Base-by-base conservation (phyloP, 345 rosid genomes). In the Pugionium cornutum region DNA sequence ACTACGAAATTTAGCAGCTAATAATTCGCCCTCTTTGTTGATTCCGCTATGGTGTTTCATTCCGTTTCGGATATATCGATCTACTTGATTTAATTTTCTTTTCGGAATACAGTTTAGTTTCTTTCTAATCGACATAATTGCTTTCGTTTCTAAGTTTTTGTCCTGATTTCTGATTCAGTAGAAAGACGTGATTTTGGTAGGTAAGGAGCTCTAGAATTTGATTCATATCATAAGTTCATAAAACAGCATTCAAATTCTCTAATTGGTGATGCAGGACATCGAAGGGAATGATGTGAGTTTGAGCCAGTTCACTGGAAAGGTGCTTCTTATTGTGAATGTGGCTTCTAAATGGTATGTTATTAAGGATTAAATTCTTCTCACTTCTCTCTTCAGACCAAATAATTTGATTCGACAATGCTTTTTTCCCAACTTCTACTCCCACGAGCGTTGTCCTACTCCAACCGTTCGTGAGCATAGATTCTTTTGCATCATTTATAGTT, bases 261-360 rank as follows among this genome's bases (percentile, higher is more conserved):
- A 33, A 45, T 4, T 53, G 11, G 6, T 41, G 59, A 31, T 73
- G 73, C 85, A 92, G 98, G 96, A 83, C 67, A 84, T 83, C 33
- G 79, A 79, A 5, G 92, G 91, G 58, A 87, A 83, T 75, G 91
- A 84, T 69, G 89, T 80, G 55, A 83, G 75, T 67, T 69, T 92
- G 70, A 77, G 75, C 53, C 72, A 79, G 40, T 92, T 83, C 81
- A 60, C 70, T 0, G 95, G 95, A 70, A 89, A 92, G 77, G 96
- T 87, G 74, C 79, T 92, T 67, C 80, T 92, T 73, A 83, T 92
- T 45, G 96, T 92, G 68, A 89, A 92, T 64, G 97, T 92, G 53
- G 98, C 97, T n/a, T 92, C 98, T 27, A 83, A 89, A 81, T 92
- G 98, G 97, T 92, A 86, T 0, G 54, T 44, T 51, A 3, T 9